A percentile compares a stretch with the other conserved stretches of the same genome.
Conservation (phyloP, 2,329 filamentous ascomycete species). For the Claviceps monticola region DNA sequence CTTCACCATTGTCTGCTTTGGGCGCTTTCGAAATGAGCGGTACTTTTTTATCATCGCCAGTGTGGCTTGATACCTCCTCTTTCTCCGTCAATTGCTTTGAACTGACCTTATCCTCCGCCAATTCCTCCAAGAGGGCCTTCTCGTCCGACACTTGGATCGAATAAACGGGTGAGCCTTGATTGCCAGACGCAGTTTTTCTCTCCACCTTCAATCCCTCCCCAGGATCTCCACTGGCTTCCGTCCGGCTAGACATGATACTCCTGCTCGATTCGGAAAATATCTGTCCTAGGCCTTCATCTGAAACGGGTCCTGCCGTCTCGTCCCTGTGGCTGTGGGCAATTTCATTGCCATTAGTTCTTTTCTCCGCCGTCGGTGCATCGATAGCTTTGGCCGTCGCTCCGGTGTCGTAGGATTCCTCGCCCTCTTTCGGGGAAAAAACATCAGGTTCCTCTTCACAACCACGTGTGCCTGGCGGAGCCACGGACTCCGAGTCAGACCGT, state of each 20-base stretch:
- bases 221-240: constrained; percentile 8
- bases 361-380: constrained; percentile 33
- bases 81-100: constrained; percentile 18
- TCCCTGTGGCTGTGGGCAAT: constrained; percentile 15
- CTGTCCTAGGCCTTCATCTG: constrained; percentile 42
- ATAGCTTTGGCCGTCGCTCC: constrained; percentile 39
- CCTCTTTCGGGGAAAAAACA: constrained; percentile 38
- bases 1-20: constrained; percentile 20
- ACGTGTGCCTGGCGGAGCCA: constrained; percentile 32
- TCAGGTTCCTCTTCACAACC: constrained; percentile 33
- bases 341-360: constrained; percentile 21
- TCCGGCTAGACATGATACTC: constrained; percentile 15
- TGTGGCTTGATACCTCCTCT: constrained; percentile 19
- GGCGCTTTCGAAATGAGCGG: constrained; percentile 31
- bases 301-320: constrained; percentile 33
- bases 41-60: no score
- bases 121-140: not conserved
- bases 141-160: constrained; percentile 1
- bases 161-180: constrained; percentile 24
- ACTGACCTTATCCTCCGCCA: constrained; percentile 4
- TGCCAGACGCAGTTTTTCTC: constrained; percentile 16
- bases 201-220: constrained; percentile 16
- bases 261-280: constrained; percentile 45
- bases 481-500: constrained; percentile 34
- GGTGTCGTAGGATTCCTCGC: constrained; percentile 52